Conservation (phyloP, 2,329 filamentous ascomycete species). For the Laburnicola sp. region DNA sequence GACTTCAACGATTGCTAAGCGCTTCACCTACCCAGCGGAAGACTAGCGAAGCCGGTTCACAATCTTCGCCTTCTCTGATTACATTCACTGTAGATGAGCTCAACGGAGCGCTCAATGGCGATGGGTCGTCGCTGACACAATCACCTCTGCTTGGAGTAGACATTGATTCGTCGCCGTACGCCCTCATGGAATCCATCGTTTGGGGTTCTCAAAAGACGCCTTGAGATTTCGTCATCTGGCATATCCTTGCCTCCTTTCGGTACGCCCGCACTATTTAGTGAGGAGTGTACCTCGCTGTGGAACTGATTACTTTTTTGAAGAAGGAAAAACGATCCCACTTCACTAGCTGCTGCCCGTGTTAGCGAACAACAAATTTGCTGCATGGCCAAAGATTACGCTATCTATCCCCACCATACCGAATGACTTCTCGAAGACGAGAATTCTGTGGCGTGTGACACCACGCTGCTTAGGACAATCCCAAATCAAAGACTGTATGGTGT, state of each 20-base stretch:
- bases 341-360: background rate
- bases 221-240: slow-evolving; percentile 13
- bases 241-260: background rate
- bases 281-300: background rate
- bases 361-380: no score
- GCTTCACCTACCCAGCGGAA: slow-evolving; percentile 30
- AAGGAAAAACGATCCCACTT: background rate
- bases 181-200: slow-evolving; percentile 54
- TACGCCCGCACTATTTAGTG: no score
- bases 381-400: no score
- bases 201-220: slow-evolving; percentile 45
- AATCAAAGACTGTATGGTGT: no score
- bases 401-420: no score
- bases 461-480: no score
- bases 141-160: slow-evolving; percentile 44
- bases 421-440: no score
- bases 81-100: slow-evolving; percentile 44
- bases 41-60: slow-evolving; percentile 34
- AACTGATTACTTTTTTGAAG: background rate
- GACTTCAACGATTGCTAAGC: slow-evolving; percentile 49
- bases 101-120: slow-evolving; percentile 41
- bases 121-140: slow-evolving; percentile 35
- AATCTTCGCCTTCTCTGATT: slow-evolving; percentile 36
- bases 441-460: no score
- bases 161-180: slow-evolving; percentile 52